phyloP scores from a whole-genome alignment of 305 asterid genomes.

The Fraxinus platypoda region DNA sequence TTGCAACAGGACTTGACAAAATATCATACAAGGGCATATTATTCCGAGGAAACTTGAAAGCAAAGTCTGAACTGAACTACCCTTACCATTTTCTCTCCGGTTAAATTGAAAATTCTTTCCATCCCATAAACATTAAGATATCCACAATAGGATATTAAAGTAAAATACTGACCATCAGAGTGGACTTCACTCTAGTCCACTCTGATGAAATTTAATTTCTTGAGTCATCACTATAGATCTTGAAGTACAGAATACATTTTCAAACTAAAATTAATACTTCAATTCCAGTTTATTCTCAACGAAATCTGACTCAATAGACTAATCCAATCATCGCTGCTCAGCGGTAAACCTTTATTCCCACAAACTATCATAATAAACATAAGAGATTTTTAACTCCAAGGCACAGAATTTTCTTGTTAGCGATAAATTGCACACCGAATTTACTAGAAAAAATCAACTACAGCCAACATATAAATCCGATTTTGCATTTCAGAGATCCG shows the following conservation, averaged over 20 bases:
- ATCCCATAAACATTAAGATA: not conserved
- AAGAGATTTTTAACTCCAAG: not conserved
- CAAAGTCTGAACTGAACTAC: too few relatives aligned
- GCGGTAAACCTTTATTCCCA: not conserved
- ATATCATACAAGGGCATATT: not conserved
- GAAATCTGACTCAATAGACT: not conserved
- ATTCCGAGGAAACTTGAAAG: not conserved
- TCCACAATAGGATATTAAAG: not conserved
- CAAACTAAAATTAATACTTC: not conserved
- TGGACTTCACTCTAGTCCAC: not conserved
- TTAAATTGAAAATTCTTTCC: not conserved
- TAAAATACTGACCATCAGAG: not conserved
- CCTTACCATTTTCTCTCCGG: not conserved
- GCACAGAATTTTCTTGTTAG: not conserved
- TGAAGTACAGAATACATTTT: not conserved
- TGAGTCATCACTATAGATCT: not conserved
- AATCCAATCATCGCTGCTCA: not conserved
- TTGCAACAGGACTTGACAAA: not conserved
- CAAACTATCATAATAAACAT: not conserved
- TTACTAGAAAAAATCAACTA: not conserved
- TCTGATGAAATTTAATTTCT: not conserved
- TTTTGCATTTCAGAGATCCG: conserved; percentile 17
- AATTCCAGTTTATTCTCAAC: not conserved
- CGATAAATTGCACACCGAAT: not conserved
- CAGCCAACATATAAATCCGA: not conserved